Conservation (phyloP, 495 filamentous ascomycete genomes). For the Schizothecium vesticola region DNA sequence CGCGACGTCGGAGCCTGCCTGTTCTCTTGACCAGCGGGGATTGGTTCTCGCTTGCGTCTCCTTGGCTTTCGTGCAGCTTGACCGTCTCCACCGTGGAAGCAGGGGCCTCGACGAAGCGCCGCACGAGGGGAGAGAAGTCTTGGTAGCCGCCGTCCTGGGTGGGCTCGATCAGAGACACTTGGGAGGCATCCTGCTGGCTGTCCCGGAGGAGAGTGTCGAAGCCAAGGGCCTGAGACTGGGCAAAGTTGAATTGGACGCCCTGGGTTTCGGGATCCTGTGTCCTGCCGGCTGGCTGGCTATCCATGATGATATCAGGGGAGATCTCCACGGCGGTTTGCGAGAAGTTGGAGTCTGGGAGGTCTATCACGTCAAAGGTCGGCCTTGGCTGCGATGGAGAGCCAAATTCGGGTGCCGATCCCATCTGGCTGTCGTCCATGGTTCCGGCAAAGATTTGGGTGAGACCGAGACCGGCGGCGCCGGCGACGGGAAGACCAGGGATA, state of each 20-base stretch:
- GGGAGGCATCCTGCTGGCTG: constrained; percentile 42
- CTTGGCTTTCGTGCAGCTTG: constrained; percentile 40
- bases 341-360: constrained; percentile 46
- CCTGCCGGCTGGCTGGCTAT: constrained; percentile 49
- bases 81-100: constrained; percentile 69
- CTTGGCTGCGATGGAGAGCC: constrained; percentile 33
- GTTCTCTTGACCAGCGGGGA: constrained; percentile 58
- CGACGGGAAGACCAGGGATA: constrained; percentile 53
- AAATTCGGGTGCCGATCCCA: constrained; percentile 19
- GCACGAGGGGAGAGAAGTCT: constrained; percentile 46
- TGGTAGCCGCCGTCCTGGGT: constrained; percentile 83
- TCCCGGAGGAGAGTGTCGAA: constrained; percentile 44
- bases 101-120: constrained; percentile 58
- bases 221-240: constrained; percentile 49
- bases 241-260: constrained; percentile 46
- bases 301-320: constrained; percentile 55
- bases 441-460: constrained; percentile 91
- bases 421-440: constrained; percentile 68
- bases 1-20: constrained; percentile 52
- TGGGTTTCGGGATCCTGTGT: constrained; percentile 41
- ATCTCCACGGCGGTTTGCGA: constrained; percentile 44
- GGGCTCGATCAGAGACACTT: constrained; percentile 63
- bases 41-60: constrained; percentile 31
- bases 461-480: constrained; percentile 58
- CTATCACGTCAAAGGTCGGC: constrained; percentile 33